Evolutionary conservation across 495 filamentous ascomycete genomes (phyloP), one percentile per base, ranked within the genome.

Genomic region (Neurospora cerealis): DNA sequence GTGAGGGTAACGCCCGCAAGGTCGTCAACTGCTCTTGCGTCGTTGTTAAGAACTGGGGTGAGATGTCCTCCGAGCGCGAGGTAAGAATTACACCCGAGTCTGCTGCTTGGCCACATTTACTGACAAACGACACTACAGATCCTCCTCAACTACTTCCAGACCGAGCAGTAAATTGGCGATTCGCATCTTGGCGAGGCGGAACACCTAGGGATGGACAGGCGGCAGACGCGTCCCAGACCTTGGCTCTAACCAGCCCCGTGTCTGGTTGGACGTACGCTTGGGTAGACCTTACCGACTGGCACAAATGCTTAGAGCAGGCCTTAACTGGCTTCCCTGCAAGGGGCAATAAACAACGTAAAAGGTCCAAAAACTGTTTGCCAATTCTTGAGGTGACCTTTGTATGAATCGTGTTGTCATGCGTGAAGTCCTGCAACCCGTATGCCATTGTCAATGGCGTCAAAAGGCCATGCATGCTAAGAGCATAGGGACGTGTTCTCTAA

Each of bases 21-120:
- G 96, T 99, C 77, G 96, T 99, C 85, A 99, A 99, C 91, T 99
- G 96, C 93, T 98, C 95, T 80, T 98, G 96, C 88, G 96, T 98
- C 79, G 96, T 98, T 71, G 96, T 99, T 76, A 92, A 93, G 87
- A 94, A 99, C 83, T 99, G 96, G 96, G 96, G 96, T 89, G 95
- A 98, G 89, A 96, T 98, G 88, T 95, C 92, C 78, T 94, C 96
- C 85, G 96, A 98, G 89, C 93, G 96, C 79, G 54, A 66, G 54
- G 54, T 66, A 66, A 66, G 54, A 66, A 34, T 4, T 0, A 17
- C 3, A 2, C 54, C 54, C 6, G 15, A 34, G 1, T 62, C 54
- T 54, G 13, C 28, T 9, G 5, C 1, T 62, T 1, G 15, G 1
- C 54, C 15, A 19, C 28, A 34, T 13, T 34, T 32, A 28, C 54